These are phyloP conservation scores for Fusarium nodosum DNA, from an alignment of 2,329 filamentous ascomycete genomes.

Conservation along the genomic window DNA sequence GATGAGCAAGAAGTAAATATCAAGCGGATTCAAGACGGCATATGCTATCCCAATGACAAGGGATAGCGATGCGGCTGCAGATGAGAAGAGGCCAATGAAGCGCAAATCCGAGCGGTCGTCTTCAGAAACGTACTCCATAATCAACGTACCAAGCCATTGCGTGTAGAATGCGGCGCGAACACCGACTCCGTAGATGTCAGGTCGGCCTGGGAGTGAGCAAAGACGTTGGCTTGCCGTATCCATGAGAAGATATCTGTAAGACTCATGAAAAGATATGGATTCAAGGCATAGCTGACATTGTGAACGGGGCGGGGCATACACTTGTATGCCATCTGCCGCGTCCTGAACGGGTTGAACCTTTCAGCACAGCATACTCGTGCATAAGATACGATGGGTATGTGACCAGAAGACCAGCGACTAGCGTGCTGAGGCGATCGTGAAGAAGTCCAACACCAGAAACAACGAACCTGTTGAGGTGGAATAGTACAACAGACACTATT, in stretches of 20 bases:
- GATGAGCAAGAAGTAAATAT: slow-evolving; percentile 53
- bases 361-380: slow-evolving; percentile 4
- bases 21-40: slow-evolving; percentile 46
- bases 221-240: slow-evolving; percentile 14
- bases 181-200: slow-evolving; percentile 55
- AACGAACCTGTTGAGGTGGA: slow-evolving; percentile 8
- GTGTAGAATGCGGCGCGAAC: slow-evolving; percentile 55
- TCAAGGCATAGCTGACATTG: not conserved
- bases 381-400: slow-evolving; percentile 11
- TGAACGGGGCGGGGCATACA: slow-evolving; percentile 35
- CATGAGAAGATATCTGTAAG: slow-evolving; percentile 3
- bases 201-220: slow-evolving; percentile 48
- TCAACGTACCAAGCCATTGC: slow-evolving; percentile 55
- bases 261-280: not conserved
- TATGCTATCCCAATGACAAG: slow-evolving; percentile 49
- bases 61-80: slow-evolving; percentile 48
- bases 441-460: slow-evolving; percentile 22
- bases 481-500: slow-evolving; percentile 19
- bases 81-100: slow-evolving; percentile 52
- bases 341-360: not conserved
- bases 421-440: slow-evolving; percentile 20
- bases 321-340: slow-evolving; percentile 39
- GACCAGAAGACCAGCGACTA: slow-evolving; percentile 1
- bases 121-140: slow-evolving; percentile 52
- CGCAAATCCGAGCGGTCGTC: slow-evolving; percentile 50